These are phyloP conservation scores for Benincasa hispida DNA, from an alignment of 306 rosid genomes.

Conservation along the genomic window DNA sequence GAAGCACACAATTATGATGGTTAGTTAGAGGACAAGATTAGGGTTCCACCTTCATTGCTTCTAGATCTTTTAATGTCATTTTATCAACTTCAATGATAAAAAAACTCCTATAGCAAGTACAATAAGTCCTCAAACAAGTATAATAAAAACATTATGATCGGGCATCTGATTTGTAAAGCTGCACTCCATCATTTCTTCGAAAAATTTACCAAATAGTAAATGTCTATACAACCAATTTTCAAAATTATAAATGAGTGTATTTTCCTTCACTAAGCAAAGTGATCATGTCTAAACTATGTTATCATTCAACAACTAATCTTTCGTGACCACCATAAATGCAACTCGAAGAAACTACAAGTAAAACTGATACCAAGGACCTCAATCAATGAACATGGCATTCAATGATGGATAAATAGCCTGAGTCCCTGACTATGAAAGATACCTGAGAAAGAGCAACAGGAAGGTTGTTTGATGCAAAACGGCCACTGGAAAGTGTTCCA, in stretches of 20 bases:
- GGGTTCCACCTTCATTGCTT: background rate
- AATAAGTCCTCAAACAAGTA: no score
- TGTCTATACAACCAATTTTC: background rate
- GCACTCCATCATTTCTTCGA: background rate
- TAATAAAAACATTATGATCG: background rate
- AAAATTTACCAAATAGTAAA: no score
- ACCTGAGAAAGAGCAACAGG: slow-evolving; percentile 94
- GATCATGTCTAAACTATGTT: background rate
- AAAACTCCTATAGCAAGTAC: no score
- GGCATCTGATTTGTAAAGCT: background rate
- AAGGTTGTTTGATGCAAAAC: slow-evolving; percentile 73
- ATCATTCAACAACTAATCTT: background rate
- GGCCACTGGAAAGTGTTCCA: slow-evolving; percentile 77
- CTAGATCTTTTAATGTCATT: background rate
- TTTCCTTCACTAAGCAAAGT: background rate
- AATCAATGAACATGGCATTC: background rate
- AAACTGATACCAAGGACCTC: background rate
- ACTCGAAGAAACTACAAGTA: background rate
- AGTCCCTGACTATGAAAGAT: background rate
- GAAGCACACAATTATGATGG: background rate
- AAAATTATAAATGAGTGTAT: background rate
- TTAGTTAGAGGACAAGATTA: slow-evolving; percentile 12
- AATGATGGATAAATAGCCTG: background rate
- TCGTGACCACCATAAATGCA: background rate
- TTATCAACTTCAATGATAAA: background rate